Evolutionary conservation across 805 yeast genomes (phyloP).

Genomic region (Debaryomyces castellii): DNA sequence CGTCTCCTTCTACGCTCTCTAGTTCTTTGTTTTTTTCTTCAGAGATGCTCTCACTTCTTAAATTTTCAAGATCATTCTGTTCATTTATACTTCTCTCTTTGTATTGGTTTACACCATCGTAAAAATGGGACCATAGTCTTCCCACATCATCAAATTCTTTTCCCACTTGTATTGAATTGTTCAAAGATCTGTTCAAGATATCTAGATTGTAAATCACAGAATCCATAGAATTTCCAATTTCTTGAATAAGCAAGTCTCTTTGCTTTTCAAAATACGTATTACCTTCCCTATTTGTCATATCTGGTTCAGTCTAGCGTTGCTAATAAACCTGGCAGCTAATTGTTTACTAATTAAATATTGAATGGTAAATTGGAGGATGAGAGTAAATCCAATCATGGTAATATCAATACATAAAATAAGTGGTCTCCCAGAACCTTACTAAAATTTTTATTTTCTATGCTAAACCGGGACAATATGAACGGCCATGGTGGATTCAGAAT

Average conservation of each 20-base stretch:
- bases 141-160: constrained; percentile 73
- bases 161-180: constrained; percentile 69
- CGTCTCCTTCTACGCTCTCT: neutral
- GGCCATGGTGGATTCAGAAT: constrained; percentile 17
- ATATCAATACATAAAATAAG: neutral
- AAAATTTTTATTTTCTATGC: constrained; percentile 7
- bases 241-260: constrained; percentile 56
- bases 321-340: neutral
- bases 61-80: constrained; percentile 34
- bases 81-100: constrained; percentile 7
- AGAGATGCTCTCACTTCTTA: constrained; percentile 67
- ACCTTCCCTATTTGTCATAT: constrained; percentile 2
- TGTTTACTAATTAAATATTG: neutral
- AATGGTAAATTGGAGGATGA: neutral
- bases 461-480: constrained; percentile 20
- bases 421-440: neutral
- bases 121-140: constrained; percentile 67
- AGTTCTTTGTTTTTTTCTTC: neutral
- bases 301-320: neutral
- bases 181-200: constrained; percentile 64
- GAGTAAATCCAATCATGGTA: neutral
- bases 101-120: constrained; percentile 46
- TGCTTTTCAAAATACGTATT: constrained; percentile 53
- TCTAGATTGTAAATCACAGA: constrained; percentile 64
- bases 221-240: constrained; percentile 58